These are phyloP conservation scores for Huntiella bhutanensis DNA, from an alignment of 2,329 filamentous ascomycete genomes.

Conservation along the genomic window DNA sequence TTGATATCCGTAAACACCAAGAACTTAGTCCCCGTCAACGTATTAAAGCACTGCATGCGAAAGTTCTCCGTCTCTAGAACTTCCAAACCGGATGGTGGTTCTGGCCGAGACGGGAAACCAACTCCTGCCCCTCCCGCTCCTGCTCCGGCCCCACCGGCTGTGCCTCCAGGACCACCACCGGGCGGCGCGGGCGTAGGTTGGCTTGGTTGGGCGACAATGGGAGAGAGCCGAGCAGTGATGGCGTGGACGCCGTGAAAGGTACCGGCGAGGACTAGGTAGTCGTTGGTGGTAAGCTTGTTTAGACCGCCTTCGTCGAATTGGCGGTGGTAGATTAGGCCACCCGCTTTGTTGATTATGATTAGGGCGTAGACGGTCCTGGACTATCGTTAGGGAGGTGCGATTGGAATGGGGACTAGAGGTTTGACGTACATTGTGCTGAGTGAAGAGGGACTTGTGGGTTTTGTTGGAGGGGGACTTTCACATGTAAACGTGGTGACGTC, in stretches of 20 bases:
- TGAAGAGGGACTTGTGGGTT: neutral
- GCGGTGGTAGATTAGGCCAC: slow-evolving; percentile 87
- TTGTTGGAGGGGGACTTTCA: neutral
- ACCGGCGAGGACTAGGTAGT: slow-evolving; percentile 88
- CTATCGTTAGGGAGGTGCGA: slow-evolving; percentile 1
- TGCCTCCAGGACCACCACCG: slow-evolving; percentile 4
- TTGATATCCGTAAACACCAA: slow-evolving; percentile 81
- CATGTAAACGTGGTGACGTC: neutral
- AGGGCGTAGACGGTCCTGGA: slow-evolving; percentile 81
- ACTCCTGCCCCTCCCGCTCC: too few species aligned
- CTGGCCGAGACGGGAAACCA: slow-evolving; percentile 28
- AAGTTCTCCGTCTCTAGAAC: slow-evolving; percentile 89
- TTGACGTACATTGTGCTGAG: neutral
- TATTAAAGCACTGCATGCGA: slow-evolving; percentile 88
- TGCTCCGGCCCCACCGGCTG: too few species aligned
- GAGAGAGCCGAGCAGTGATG: slow-evolving; percentile 45
- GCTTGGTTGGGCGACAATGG: slow-evolving; percentile 20
- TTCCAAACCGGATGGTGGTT: slow-evolving; percentile 63
- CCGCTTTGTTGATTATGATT: slow-evolving; percentile 97
- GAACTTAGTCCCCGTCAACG: slow-evolving; percentile 87
- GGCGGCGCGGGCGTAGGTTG: slow-evolving; percentile 12
- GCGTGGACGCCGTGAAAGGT: slow-evolving; percentile 80
- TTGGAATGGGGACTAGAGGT: neutral
- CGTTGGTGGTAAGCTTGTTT: slow-evolving; percentile 79
- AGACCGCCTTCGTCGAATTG: slow-evolving; percentile 74